These are phyloP conservation scores for Cystobasidiopsis lactophilus DNA, from an alignment of 768 basidiomycete genomes.

Conservation along the genomic window DNA sequence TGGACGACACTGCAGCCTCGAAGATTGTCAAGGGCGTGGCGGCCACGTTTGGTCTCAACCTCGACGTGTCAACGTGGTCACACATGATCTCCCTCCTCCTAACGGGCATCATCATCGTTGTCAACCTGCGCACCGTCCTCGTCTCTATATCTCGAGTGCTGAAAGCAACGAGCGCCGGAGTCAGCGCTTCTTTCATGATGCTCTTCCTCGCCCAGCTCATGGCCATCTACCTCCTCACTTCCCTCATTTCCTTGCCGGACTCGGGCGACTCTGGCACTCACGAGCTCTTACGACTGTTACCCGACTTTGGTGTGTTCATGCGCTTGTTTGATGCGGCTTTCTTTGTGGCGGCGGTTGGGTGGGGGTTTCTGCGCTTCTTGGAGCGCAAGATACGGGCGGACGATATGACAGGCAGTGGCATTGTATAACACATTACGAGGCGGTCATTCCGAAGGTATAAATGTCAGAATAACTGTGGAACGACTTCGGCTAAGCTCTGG, in stretches of 20 bases:
- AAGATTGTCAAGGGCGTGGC: conserved; percentile 12
- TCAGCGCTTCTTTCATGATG: conserved; percentile 20
- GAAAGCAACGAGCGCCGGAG: conserved; percentile 18
- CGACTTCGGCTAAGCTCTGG: no score
- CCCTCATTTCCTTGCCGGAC: conserved; percentile 20
- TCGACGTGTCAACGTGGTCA: conserved; percentile 19
- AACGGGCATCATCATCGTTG: conserved; percentile 20
- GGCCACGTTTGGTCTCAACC: conserved; percentile 12
- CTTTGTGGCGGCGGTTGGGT: conserved; percentile 14
- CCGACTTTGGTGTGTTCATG: conserved; percentile 19
- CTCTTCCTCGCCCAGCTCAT: conserved; percentile 21
- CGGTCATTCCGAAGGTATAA: no score
- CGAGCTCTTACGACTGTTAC: conserved; percentile 17
- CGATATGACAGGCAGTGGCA: neutral
- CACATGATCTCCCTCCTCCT: conserved; percentile 13
- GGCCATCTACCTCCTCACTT: conserved; percentile 21
- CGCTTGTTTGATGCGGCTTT: conserved; percentile 20
- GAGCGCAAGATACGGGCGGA: conserved; percentile 10
- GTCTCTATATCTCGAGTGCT: conserved; percentile 18
- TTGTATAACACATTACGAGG: no score
- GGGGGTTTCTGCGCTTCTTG: conserved; percentile 14
- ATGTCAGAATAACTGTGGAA: no score
- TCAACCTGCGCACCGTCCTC: conserved; percentile 19
- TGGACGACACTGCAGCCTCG: no score
- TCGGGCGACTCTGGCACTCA: conserved; percentile 4